A percentile compares a stretch with the other conserved stretches of the same genome.
These are phyloP conservation scores for Cryphonectria naterciae DNA, from an alignment of 2,329 filamentous ascomycete species.

Conservation along the genomic window DNA sequence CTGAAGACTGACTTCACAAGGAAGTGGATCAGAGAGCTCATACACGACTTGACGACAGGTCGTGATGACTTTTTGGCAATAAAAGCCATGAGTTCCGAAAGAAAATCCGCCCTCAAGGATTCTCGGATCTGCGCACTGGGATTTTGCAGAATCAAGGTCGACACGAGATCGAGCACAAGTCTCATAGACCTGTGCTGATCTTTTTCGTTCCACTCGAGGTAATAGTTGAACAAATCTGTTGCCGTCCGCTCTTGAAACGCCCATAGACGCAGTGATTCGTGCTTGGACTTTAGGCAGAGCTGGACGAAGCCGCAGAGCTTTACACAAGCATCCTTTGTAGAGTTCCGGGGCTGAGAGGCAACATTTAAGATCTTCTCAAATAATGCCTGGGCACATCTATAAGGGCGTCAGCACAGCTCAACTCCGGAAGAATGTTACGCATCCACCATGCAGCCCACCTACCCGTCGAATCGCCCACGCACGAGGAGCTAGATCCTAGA, in stretches of 20 bases:
- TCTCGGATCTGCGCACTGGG: slow-evolving; percentile 45
- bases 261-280: slow-evolving; percentile 48
- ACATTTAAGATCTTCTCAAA: slow-evolving; percentile 53
- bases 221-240: slow-evolving; percentile 61
- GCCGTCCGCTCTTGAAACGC: slow-evolving; percentile 56
- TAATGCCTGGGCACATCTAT: slow-evolving; percentile 44
- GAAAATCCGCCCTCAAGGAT: slow-evolving; percentile 49
- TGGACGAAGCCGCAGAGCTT: slow-evolving; percentile 67
- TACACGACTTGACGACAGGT: slow-evolving; percentile 69
- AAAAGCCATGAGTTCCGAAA: slow-evolving; percentile 60
- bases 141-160: slow-evolving; percentile 55
- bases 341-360: slow-evolving; percentile 57
- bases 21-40: slow-evolving; percentile 69
- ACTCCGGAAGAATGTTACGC: neutral
- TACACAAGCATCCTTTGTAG: slow-evolving; percentile 61
- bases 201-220: slow-evolving; percentile 69
- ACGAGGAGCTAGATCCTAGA: neutral
- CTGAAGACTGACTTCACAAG: slow-evolving; percentile 62
- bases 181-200: slow-evolving; percentile 68
- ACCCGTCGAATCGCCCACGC: slow-evolving; percentile 16
- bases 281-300: slow-evolving; percentile 57
- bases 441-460: slow-evolving; percentile 10
- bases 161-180: slow-evolving; percentile 62
- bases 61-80: slow-evolving; percentile 64
- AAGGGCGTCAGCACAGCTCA: slow-evolving; percentile 2